Conservation (phyloP, 140 eudicot genomes). For the Oenanthe javanica region DNA sequence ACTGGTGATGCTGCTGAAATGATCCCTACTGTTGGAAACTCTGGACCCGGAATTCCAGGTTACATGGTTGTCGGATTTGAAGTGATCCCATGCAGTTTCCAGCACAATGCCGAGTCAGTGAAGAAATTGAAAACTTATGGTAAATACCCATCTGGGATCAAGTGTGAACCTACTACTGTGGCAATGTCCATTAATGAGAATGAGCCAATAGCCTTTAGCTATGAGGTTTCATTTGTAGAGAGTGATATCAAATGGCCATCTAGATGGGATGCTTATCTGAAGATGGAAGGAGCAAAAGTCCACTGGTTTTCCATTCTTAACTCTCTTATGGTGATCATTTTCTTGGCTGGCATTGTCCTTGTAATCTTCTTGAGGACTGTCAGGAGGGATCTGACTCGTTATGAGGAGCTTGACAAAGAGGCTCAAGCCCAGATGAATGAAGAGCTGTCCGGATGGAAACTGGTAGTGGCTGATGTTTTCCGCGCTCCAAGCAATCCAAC, state of each 20-base stretch:
- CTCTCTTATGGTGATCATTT: conserved; percentile 55
- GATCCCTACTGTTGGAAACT: conserved; percentile 30
- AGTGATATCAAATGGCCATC: conserved; percentile 68
- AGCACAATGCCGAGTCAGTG: conserved; percentile 25
- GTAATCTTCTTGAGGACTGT: conserved; percentile 73
- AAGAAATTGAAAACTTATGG: conserved; percentile 36
- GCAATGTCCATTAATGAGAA: conserved; percentile 37
- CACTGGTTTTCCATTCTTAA: conserved; percentile 58
- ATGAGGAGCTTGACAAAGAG: conserved; percentile 88
- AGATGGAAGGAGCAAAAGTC: conserved; percentile 60
- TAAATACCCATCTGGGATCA: conserved; percentile 30
- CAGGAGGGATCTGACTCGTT: conserved; percentile 76
- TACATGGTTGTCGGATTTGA: conserved; percentile 69
- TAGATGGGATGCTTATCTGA: conserved; percentile 61
- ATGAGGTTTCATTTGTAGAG: conserved; percentile 43
- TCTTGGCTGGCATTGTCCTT: conserved; percentile 54
- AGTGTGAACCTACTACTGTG: conserved; percentile 42
- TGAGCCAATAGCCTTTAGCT: conserved; percentile 42
- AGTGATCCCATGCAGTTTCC: conserved; percentile 46
- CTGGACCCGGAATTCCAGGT: conserved; percentile 36
- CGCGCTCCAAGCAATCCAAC: conserved; percentile 70
- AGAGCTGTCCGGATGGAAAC: conserved; percentile 96
- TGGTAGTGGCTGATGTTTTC: conserved; percentile 85
- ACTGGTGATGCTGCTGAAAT: conserved; percentile 54
- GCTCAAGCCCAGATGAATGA: conserved; percentile 96